Conservation (phyloP, 768 basidiomycete species). For the Piloderma croceum region DNA sequence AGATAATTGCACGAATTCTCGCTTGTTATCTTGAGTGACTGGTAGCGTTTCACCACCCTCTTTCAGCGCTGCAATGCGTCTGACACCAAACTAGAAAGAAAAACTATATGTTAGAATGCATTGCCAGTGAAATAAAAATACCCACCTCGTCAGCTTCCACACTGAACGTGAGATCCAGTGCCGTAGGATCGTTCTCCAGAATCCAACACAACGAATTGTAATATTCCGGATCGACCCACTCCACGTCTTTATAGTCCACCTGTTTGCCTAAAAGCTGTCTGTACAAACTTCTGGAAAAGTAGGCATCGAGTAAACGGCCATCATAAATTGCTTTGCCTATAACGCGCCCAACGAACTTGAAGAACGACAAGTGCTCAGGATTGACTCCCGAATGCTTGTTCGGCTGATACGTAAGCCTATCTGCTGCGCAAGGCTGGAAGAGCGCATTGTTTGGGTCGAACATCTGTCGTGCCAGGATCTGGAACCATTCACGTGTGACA, state of each 20-base stretch:
- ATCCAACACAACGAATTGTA: conserved; percentile 99
- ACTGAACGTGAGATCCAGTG: conserved; percentile 86
- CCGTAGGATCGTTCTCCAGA: conserved; percentile 88
- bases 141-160: conserved; percentile 91
- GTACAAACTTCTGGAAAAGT: conserved; percentile 96
- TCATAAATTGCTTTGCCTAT: conserved; percentile 98
- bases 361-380: conserved; percentile 92
- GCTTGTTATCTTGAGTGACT: conserved; percentile 95
- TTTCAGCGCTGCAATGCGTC: conserved; percentile 82
- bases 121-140: conserved; percentile 11
- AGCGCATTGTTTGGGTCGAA: conserved; percentile 98
- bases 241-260: conserved; percentile 93
- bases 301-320: conserved; percentile 91
- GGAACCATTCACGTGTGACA: conserved; percentile 98
- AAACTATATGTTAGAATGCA: conserved; percentile 9
- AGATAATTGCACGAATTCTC: conserved; percentile 92
- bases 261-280: conserved; percentile 90
- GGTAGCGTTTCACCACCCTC: conserved; percentile 75
- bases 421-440: conserved; percentile 97
- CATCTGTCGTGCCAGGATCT: conserved; percentile 95
- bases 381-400: conserved; percentile 93
- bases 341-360: conserved; percentile 97
- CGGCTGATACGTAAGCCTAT: conserved; percentile 92
- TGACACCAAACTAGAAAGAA: conserved; percentile 72
- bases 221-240: conserved; percentile 97